phyloP scores from a whole-genome alignment of 192 early-diverging fungal species.

The Piromyces finnis region DNA sequence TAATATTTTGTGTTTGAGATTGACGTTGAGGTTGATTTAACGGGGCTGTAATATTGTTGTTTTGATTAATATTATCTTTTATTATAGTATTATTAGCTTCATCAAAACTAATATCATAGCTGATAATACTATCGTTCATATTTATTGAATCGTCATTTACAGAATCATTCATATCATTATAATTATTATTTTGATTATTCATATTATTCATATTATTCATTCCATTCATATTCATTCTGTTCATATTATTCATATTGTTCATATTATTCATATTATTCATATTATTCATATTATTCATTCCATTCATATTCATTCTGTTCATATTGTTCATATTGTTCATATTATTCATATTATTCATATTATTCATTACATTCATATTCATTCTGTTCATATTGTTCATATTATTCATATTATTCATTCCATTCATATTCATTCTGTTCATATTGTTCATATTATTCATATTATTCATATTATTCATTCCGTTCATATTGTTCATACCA shows the following conservation, averaged over 20 bases:
- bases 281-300: not conserved
- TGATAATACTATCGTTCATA: not conserved
- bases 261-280: not conserved
- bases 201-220: not conserved
- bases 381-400: not conserved
- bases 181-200: not conserved
- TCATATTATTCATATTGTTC: not conserved
- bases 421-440: not conserved
- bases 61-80: not conserved
- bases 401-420: not conserved
- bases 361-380: not conserved
- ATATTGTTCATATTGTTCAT: not conserved
- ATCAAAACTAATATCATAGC: not conserved
- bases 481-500: not conserved
- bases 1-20: not conserved
- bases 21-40: not conserved
- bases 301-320: not conserved
- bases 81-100: not conserved
- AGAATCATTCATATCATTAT: not conserved
- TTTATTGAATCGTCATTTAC: not conserved
- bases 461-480: not conserved
- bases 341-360: not conserved
- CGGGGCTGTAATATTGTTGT: not conserved
- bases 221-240: not conserved
- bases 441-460: not conserved